Percentiles rank a stretch among this genome's conserved stretches.
Conservation (phyloP, 257 asterid genomes). For the Solanum paucissectum region DNA sequence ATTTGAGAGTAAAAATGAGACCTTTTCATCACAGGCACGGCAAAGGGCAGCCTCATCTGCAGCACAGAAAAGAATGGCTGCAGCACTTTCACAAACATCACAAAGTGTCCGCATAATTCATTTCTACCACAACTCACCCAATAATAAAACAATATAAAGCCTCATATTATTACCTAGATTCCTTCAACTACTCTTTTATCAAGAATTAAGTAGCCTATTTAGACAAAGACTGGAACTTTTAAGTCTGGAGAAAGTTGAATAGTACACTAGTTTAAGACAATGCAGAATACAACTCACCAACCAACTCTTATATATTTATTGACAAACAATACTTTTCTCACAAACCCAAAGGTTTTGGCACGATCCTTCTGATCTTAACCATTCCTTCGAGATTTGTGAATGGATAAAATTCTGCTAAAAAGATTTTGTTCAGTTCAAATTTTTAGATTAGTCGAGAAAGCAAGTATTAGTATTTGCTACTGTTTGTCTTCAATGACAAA, state of each 20-base stretch:
- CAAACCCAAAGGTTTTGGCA: neutral
- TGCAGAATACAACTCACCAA: neutral
- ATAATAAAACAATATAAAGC: neutral
- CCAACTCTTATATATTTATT: neutral
- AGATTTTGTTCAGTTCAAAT: neutral
- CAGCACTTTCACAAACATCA: constrained; percentile 91
- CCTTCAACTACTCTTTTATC: neutral
- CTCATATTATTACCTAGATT: neutral
- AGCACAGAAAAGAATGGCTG: constrained; percentile 85
- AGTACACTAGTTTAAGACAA: neutral
- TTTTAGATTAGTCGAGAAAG: neutral
- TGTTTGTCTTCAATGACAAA: too few species aligned
- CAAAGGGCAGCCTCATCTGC: constrained; percentile 98
- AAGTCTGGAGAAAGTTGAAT: neutral
- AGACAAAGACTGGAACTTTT: neutral
- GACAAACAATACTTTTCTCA: neutral
- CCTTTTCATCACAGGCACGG: constrained; percentile 83
- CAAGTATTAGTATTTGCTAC: too few species aligned
- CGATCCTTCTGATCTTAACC: neutral
- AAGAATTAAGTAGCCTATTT: neutral
- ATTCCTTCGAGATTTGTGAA: neutral
- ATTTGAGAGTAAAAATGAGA: neutral
- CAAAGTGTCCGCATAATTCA: constrained; percentile 75
- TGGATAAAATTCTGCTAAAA: neutral
- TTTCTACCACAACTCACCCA: neutral